Evolutionary conservation across 306 rosid genomes (phyloP).

Genomic region (Vachellia pachyceras): DNA sequence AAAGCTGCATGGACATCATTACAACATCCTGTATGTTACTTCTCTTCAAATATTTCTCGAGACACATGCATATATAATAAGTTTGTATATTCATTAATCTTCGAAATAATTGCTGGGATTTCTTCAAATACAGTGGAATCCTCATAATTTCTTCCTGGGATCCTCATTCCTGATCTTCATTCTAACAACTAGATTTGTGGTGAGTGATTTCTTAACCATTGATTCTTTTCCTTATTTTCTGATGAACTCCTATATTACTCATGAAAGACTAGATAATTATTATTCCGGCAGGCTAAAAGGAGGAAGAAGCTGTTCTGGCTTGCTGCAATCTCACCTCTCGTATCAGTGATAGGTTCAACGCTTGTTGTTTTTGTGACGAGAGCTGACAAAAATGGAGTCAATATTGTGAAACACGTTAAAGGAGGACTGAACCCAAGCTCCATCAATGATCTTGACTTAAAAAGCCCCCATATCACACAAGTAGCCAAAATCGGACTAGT

Average conservation of each 20-base stretch:
- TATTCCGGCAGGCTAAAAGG: constrained; percentile 55
- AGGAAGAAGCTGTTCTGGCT: constrained; percentile 80
- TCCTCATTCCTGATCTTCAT: constrained; percentile 72
- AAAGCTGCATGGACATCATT: constrained; percentile 57
- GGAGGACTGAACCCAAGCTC: constrained; percentile 85
- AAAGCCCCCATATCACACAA: constrained; percentile 50
- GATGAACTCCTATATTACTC: neutral
- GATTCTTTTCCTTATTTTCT: neutral
- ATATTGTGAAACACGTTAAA: constrained; percentile 76
- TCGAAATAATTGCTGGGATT: neutral
- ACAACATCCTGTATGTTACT: constrained; percentile 53
- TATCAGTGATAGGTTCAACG: constrained; percentile 71
- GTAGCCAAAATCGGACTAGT: constrained; percentile 67
- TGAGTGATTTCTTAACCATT: constrained; percentile 37
- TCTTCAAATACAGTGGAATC: constrained; percentile 68
- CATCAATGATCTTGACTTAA: constrained; percentile 56
- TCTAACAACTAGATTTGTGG: constrained; percentile 65
- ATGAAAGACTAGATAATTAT: neutral
- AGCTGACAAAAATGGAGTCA: constrained; percentile 73
- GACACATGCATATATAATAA: no score
- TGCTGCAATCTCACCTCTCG: constrained; percentile 77
- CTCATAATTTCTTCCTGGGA: constrained; percentile 69
- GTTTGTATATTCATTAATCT: no score
- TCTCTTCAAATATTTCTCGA: neutral
- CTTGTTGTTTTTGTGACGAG: constrained; percentile 60